These are phyloP conservation scores for Monilinia fructicola DNA, from an alignment of 2,329 filamentous ascomycete genomes.

Conservation along the genomic window DNA sequence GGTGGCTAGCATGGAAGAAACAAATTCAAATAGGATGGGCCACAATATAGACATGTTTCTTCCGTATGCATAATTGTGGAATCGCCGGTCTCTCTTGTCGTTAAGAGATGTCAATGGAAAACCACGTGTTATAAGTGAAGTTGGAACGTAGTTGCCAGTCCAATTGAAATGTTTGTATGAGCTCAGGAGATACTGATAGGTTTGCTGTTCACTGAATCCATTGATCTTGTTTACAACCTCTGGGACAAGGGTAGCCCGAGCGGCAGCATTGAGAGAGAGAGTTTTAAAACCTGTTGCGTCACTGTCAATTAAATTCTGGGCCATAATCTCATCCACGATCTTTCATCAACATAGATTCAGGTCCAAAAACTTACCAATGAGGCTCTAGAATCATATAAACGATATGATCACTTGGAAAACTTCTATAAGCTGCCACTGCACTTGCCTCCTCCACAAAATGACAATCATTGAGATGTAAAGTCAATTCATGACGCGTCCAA, in stretches of 20 bases:
- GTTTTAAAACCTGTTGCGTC: slow-evolving; percentile 20
- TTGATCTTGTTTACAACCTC: slow-evolving; percentile 16
- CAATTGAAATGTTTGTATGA: slow-evolving; percentile 26
- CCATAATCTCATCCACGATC: not conserved
- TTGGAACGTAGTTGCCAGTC: slow-evolving; percentile 45
- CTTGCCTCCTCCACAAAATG: slow-evolving; percentile 23
- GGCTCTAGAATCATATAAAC: slow-evolving; percentile 23
- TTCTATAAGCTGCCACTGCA: slow-evolving; percentile 22
- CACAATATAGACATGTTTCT: slow-evolving; percentile 49
- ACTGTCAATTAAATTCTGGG: not conserved
- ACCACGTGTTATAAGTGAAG: slow-evolving; percentile 47
- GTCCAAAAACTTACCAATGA: slow-evolving; percentile 18
- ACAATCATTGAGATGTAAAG: slow-evolving; percentile 25
- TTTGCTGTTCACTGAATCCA: slow-evolving; percentile 19
- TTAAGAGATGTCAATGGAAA: slow-evolving; percentile 43
- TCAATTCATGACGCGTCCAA: slow-evolving; percentile 23
- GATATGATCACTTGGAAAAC: slow-evolving; percentile 23
- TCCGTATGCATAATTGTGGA: slow-evolving; percentile 51
- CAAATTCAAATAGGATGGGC: slow-evolving; percentile 46
- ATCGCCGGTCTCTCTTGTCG: slow-evolving; percentile 40
- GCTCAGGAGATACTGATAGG: slow-evolving; percentile 21
- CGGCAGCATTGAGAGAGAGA: slow-evolving; percentile 21
- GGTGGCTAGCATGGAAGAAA: slow-evolving; percentile 43
- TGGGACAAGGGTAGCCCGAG: slow-evolving; percentile 11
- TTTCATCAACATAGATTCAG: not conserved